phyloP scores from a whole-genome alignment of 495 filamentous ascomycete species.

The Penicillium ochrochloron region DNA sequence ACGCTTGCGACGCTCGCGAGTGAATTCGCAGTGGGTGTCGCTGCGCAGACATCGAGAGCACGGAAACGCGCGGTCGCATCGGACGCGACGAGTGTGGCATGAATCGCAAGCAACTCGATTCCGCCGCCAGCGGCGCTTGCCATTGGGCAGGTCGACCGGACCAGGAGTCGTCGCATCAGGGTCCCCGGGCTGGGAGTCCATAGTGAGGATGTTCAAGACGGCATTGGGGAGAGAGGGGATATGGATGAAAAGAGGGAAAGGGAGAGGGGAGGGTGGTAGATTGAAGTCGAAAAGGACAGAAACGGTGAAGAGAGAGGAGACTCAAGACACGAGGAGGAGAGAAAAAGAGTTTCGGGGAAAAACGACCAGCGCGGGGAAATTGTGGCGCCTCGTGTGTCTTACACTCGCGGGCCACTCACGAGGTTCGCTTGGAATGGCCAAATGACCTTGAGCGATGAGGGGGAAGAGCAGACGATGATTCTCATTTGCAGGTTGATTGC shows the following conservation, averaged over 20 bases:
- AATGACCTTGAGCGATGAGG: neutral
- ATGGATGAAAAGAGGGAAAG: neutral
- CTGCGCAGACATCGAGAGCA: slow-evolving; percentile 52
- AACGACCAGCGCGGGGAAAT: slow-evolving; percentile 20
- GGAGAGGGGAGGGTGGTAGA: neutral
- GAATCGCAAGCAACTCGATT: slow-evolving; percentile 54
- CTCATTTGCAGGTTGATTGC: too few species aligned
- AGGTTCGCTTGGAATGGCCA: neutral
- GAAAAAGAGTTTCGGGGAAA: neutral
- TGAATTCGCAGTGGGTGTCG: slow-evolving; percentile 50
- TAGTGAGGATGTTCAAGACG: slow-evolving; percentile 28
- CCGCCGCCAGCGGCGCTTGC: slow-evolving; percentile 52
- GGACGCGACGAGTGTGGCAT: slow-evolving; percentile 52
- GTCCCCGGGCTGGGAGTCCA: slow-evolving; percentile 45
- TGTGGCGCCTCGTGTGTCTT: slow-evolving; percentile 11
- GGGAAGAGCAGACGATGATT: neutral
- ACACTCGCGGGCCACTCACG: neutral
- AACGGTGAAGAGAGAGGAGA: slow-evolving; percentile 8
- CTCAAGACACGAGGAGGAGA: neutral
- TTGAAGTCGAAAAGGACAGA: neutral
- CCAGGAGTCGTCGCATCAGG: slow-evolving; percentile 27
- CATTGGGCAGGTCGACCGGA: slow-evolving; percentile 37
- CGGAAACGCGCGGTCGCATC: slow-evolving; percentile 54
- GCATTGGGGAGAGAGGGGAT: slow-evolving; percentile 24
- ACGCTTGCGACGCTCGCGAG: slow-evolving; percentile 50